A percentile compares a stretch with the other conserved stretches of the same genome.
Evolutionary conservation across 306 rosid genomes (phyloP).

Genomic region (Malus domestica): DNA sequence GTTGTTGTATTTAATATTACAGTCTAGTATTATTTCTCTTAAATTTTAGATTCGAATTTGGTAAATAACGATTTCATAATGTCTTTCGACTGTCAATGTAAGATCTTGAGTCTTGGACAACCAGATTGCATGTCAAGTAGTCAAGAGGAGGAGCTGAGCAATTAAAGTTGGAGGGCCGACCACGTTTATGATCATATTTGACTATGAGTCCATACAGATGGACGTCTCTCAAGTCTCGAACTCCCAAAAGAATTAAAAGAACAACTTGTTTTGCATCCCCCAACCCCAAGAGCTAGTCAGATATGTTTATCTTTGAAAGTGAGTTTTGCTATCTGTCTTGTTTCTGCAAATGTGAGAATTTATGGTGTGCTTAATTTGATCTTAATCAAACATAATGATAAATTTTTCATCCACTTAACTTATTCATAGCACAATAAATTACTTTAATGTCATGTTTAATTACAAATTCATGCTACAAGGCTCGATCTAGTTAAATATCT

Average conservation of each 20-base stretch:
- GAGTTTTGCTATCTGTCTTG: not conserved
- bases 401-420: too few relatives aligned
- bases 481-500: too few relatives aligned
- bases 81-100: not conserved
- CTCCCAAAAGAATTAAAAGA: not conserved
- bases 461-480: too few relatives aligned
- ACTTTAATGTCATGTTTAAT: too few relatives aligned
- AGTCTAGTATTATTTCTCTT: too few relatives aligned
- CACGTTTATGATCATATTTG: not conserved
- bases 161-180: constrained; percentile 11
- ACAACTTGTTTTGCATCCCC: not conserved
- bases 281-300: not conserved
- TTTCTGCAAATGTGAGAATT: not conserved
- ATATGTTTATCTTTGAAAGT: not conserved
- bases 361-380: not conserved
- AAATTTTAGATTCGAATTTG: too few relatives aligned
- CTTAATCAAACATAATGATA: too few relatives aligned
- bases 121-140: not conserved
- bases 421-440: too few relatives aligned
- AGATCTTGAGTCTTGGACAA: not conserved
- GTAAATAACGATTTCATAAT: too few relatives aligned
- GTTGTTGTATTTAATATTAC: too few relatives aligned
- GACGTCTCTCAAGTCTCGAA: not conserved
- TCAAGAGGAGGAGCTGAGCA: not conserved
- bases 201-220: not conserved